These are phyloP conservation scores for Rhododendron molle DNA, from an alignment of 148 eudicot species.

Conservation along the genomic window DNA sequence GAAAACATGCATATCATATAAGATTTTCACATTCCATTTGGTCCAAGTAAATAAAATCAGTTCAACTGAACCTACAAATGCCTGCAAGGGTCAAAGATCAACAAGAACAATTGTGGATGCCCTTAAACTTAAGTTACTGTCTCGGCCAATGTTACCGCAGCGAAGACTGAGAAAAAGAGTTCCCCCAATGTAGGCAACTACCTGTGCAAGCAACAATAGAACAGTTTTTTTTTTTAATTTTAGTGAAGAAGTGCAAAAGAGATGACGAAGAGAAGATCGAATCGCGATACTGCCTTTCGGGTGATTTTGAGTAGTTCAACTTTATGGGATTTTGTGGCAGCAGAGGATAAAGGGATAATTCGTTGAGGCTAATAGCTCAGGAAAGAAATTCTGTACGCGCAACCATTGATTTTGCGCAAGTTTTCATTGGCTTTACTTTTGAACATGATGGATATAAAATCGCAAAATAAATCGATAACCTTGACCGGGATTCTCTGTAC, in stretches of 20 bases:
- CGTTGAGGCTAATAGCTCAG: not conserved
- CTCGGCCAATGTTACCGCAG: constrained; percentile 71
- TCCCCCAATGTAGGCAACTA: constrained; percentile 78
- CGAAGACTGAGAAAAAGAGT: constrained; percentile 78
- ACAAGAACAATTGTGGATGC: not conserved
- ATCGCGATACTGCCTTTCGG: not conserved
- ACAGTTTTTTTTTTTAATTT: not conserved
- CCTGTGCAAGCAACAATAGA: constrained; percentile 33
- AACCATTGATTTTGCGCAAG: not conserved
- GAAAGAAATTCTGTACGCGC: not conserved
- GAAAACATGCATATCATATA: not conserved
- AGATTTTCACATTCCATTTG: not conserved
- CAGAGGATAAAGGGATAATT: not conserved
- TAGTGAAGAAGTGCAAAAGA: not conserved
- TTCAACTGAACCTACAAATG: not conserved
- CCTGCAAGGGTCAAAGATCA: not conserved
- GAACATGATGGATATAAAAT: not conserved
- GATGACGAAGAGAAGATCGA: not conserved
- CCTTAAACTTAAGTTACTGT: constrained; percentile 43
- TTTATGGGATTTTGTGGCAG: not conserved
- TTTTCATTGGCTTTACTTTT: not conserved
- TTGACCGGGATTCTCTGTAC: not conserved
- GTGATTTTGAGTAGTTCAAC: not conserved
- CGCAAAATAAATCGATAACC: not conserved
- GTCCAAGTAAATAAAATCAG: not conserved